Evolutionary conservation across 768 basidiomycete species (phyloP), one percentile per base, ranked within the genome.

Genomic region (Lactifluus pinguis): DNA sequence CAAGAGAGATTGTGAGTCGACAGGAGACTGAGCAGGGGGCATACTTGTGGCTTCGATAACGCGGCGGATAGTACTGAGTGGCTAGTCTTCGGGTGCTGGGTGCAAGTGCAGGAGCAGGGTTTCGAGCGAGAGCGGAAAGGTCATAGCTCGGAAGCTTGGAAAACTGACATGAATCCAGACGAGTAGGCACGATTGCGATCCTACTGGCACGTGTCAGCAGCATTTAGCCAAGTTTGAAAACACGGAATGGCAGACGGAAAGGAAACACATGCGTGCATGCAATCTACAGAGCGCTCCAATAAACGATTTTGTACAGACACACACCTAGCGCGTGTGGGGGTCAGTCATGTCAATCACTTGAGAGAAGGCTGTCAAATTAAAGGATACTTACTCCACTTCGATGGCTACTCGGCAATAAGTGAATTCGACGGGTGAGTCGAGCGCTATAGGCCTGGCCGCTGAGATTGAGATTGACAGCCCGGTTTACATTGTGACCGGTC

Each of bases 21-120:
- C 14, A 10, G 53, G n/a, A 9, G 47, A 45, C 42, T 44, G 57
- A 44, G 48, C 47, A 25, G 61, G 61, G n/a, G 61, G 47, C 61
- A 62, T 62, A 14, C 21, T 53, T 41, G 51, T 19, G 13, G 38
- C 58, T 34, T 30, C 4, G 52, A 48, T 36, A 25, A 8, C 19
- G 6, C 21, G 38, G 38, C 6, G 13, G 44, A 38, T 21, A 4
- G 13, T 15, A 25, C 38, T 4, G 47, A 2, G 15, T n/a, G 25
- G 55, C 17, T 13, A 25, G 29, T 51, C 47, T 47, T 17, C 10
- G 8, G 36, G 45, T 19, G 29, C 55, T 41, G 19, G 39, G 15
- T 19, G 47, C 14, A 14, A 53, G 19, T 39, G 7, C 6, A 30
- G 42, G 51, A 44, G n/a, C 36, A 14, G 50, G 10, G 14, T 29